Conservation (phyloP, 2,329 filamentous ascomycete genomes). For the Ophiostoma novo-ulmi region DNA sequence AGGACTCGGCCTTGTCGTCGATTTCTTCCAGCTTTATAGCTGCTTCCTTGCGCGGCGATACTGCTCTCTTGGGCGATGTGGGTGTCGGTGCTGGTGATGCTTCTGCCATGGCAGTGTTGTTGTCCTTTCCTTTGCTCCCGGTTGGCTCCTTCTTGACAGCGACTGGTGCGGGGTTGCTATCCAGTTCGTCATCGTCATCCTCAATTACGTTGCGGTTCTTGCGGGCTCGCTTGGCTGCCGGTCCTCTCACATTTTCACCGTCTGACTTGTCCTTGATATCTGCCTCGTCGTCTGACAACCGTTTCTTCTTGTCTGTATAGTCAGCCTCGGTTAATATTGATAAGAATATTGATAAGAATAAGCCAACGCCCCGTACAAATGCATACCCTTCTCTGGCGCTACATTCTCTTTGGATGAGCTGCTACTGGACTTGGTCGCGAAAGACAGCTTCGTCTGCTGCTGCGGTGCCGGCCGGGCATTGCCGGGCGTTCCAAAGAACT, state of each 20-base stretch:
- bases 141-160: conserved; percentile 17
- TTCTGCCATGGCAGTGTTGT: conserved; percentile 8
- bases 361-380: neutral
- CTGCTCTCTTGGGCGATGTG: neutral
- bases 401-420: conserved; percentile 36
- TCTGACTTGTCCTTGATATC: conserved; percentile 32
- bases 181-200: conserved; percentile 45
- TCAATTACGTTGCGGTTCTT: conserved; percentile 45
- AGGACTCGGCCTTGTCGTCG: conserved; percentile 41
- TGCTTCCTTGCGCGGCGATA: conserved; percentile 33
- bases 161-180: neutral
- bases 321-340: neutral
- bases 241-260: conserved; percentile 50
- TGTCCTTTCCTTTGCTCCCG: neutral
- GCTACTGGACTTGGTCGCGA: conserved; percentile 47
- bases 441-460: conserved; percentile 75
- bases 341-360: too few relatives aligned
- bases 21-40: conserved; percentile 43
- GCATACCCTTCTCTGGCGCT: conserved; percentile 38
- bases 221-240: conserved; percentile 54
- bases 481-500: conserved; percentile 72
- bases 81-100: neutral
- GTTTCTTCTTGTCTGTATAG: conserved; percentile 26
- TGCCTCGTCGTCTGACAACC: conserved; percentile 21
- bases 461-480: conserved; percentile 52